Evolutionary conservation across 2,329 filamentous ascomycete species (phyloP).

Genomic region (Atkinsonella texensis): DNA sequence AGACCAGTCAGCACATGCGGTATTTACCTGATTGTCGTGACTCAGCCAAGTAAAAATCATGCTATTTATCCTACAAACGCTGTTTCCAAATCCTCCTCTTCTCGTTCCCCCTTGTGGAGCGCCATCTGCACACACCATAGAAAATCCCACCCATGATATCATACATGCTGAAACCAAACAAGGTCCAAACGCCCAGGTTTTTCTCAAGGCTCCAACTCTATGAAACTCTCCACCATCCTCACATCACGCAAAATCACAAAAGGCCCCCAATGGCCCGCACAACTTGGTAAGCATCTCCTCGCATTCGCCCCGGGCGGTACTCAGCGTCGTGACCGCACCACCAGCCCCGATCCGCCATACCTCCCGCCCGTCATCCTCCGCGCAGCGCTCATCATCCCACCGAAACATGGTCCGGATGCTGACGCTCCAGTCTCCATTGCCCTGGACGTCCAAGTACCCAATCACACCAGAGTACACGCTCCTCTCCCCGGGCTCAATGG

Average conservation of each 20-base stretch:
- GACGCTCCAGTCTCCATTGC: constrained; percentile 81
- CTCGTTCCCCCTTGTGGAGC: too few relatives aligned
- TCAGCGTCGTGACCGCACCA: constrained; percentile 78
- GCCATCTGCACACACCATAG: too few relatives aligned
- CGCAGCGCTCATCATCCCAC: constrained; percentile 47
- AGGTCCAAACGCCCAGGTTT: too few relatives aligned
- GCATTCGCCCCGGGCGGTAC: constrained; percentile 67
- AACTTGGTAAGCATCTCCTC: constrained; percentile 84
- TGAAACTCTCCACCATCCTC: too few relatives aligned
- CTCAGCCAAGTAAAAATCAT: too few relatives aligned
- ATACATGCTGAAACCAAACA: too few relatives aligned
- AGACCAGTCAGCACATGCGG: too few relatives aligned
- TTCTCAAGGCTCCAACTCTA: too few relatives aligned
- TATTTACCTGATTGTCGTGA: too few relatives aligned
- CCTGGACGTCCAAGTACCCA: constrained; percentile 79
- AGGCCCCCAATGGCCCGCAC: constrained; percentile 41
- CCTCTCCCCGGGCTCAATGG: constrained; percentile 53
- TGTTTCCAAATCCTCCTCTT: too few relatives aligned
- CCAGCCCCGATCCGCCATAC: constrained; percentile 81
- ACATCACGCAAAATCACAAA: constrained; percentile 23
- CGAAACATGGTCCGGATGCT: constrained; percentile 73
- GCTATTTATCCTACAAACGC: too few relatives aligned
- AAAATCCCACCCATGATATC: too few relatives aligned
- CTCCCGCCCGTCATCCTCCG: constrained; percentile 30
- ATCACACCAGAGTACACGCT: constrained; percentile 81